phyloP scores from a whole-genome alignment of 345 rosid species.

The Dovyalis caffra region DNA sequence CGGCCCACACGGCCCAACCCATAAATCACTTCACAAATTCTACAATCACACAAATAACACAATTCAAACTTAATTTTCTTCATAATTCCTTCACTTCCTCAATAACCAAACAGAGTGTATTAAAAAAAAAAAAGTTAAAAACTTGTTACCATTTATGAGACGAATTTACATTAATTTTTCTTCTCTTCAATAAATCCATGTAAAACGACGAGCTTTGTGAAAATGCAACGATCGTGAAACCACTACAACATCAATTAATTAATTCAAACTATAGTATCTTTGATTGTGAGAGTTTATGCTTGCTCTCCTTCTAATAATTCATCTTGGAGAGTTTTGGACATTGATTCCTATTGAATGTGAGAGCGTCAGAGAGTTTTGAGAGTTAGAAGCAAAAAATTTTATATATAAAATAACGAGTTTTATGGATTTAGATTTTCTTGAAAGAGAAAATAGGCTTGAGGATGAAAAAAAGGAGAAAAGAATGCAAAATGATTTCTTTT shows the following conservation, averaged over 20 bases:
- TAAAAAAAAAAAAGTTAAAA: neutral
- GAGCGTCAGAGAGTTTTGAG: too few relatives aligned
- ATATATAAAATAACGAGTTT: too few relatives aligned
- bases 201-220: conserved; percentile 68
- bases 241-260: conserved; percentile 34
- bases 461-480: too few relatives aligned
- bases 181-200: conserved; percentile 47
- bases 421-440: too few relatives aligned
- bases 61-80: neutral
- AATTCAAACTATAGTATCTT: too few relatives aligned
- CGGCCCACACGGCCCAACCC: neutral
- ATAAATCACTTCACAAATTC: neutral
- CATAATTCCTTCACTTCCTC: neutral
- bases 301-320: too few relatives aligned
- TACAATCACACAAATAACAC: neutral
- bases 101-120: neutral
- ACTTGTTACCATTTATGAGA: conserved; percentile 54
- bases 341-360: too few relatives aligned
- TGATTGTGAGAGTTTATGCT: too few relatives aligned
- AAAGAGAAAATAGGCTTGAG: too few relatives aligned
- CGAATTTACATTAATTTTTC: conserved; percentile 44
- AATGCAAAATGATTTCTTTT: too few relatives aligned
- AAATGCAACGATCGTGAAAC: conserved; percentile 63
- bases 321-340: too few relatives aligned
- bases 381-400: too few relatives aligned